Evolutionary conservation across 208 protist species (phyloP), one percentile per base, ranked within the genome.

Genomic region (Leishmania amazonensis): DNA sequence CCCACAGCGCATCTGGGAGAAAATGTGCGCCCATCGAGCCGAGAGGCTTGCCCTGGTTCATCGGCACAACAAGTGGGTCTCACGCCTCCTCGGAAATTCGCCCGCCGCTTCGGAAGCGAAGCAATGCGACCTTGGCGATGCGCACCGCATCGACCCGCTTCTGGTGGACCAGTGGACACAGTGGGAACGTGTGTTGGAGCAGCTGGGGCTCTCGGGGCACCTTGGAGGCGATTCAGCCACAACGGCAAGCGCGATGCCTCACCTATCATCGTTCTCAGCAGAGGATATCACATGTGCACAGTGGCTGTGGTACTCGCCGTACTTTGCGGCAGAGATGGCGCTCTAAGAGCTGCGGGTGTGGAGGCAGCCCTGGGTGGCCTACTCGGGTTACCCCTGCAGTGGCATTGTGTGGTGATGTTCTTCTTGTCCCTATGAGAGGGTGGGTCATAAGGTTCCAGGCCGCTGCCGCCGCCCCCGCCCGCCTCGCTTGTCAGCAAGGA

Each of bases 241-340:
- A 0, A 62, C 4, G 15, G 21, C 78, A 40, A 31, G 64, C 70
- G 31, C 75, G 17, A 35, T 47, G 9, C 4, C 57, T n/a, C 28
- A 47, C 51, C 73, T 42, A 35, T 58, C 51, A 31, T 31, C 73
- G 11, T n/a, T 11, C 40, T 79, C 82, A 15, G 82, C 72, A 15
- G 82, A 83, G 53, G 80, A 83, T 38, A 65, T 85, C 31, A 86
- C 78, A 15, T 85, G 83, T 42, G 85, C 78, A 45, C 75, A 91
- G 77, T 88, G 88, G 78, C 65, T 94, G 71, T 94, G 91, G 91
- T 85, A 84, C 75, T 93, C 89, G 8, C 87, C 88, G 17, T 85
- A 89, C 83, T 93, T 90, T 51, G 64, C 84, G n/a, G 35, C 81
- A 49, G 86, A 91, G 64, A 80, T 91, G 65, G 81, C 4, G 24